These are phyloP conservation scores for Elsinoe arachidis DNA, from an alignment of 2,329 filamentous ascomycete species.

Conservation along the genomic window DNA sequence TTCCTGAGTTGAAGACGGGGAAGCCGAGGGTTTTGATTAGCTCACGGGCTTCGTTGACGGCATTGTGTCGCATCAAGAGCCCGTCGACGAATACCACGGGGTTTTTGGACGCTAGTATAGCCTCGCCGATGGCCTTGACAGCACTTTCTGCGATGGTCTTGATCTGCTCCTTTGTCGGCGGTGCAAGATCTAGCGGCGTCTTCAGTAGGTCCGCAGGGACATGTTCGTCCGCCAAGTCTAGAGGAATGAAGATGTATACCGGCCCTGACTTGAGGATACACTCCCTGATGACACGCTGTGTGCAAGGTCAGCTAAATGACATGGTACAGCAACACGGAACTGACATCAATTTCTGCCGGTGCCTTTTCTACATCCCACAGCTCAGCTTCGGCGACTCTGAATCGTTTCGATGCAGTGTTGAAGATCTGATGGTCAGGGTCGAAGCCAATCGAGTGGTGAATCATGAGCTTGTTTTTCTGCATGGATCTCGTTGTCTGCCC, in stretches of 20 bases:
- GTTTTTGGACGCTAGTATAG: conserved; percentile 28
- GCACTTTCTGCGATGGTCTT: conserved; percentile 25
- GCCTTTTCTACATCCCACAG: conserved; percentile 33
- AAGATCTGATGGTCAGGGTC: conserved; percentile 36
- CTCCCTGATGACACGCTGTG: conserved; percentile 32
- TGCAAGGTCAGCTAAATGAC: background rate
- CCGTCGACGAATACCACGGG: conserved; percentile 34
- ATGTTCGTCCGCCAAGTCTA: conserved; percentile 32
- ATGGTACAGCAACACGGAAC: background rate
- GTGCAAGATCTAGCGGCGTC: conserved; percentile 30
- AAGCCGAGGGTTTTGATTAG: conserved; percentile 30
- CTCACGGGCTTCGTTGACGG: conserved; percentile 25
- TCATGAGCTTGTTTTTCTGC: conserved; percentile 37
- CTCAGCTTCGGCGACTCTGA: conserved; percentile 33
- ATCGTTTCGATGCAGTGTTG: conserved; percentile 30
- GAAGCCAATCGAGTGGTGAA: conserved; percentile 37
- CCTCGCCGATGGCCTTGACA: conserved; percentile 26
- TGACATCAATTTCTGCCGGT: conserved; percentile 34
- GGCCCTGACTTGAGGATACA: conserved; percentile 35
- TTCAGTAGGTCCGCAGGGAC: conserved; percentile 31
- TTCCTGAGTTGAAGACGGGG: conserved; percentile 33
- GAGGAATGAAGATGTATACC: conserved; percentile 38
- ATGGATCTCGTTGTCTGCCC: conserved; percentile 35
- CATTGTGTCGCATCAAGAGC: conserved; percentile 32
- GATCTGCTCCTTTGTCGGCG: conserved; percentile 22